These are phyloP conservation scores for Chernovozyma sophiae-reginae DNA, from an alignment of 1,139 yeast genomes.

Conservation along the genomic window DNA sequence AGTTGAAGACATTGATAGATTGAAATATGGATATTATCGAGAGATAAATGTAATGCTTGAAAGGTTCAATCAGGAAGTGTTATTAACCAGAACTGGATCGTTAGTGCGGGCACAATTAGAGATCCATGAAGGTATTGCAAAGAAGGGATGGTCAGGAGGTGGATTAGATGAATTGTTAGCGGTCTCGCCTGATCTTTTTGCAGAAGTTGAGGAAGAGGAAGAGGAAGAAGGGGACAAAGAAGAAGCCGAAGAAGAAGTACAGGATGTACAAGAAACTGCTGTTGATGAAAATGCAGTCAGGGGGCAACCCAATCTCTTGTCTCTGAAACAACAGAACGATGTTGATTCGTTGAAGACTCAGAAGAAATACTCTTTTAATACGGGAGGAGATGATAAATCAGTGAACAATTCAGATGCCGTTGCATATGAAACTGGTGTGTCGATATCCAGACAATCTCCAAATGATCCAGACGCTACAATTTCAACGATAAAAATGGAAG, in stretches of 20 bases:
- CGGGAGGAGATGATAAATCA: too few relatives aligned
- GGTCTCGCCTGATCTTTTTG: constrained; percentile 53
- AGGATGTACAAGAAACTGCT: background rate
- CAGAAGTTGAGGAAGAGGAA: constrained; percentile 10
- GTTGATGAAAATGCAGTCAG: background rate
- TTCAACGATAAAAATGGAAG: constrained; percentile 5
- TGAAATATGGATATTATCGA: constrained; percentile 72
- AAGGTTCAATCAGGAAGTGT: constrained; percentile 38
- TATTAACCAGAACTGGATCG: constrained; percentile 57
- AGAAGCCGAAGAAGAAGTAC: constrained; percentile 2
- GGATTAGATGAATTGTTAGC: constrained; percentile 66
- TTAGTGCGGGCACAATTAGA: constrained; percentile 77
- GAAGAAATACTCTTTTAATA: too few relatives aligned
- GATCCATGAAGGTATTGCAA: constrained; percentile 74
- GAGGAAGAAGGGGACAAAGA: background rate
- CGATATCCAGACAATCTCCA: too few relatives aligned
- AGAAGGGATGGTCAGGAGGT: constrained; percentile 85
- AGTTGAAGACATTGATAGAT: constrained; percentile 71
- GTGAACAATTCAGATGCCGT: too few relatives aligned
- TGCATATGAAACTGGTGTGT: too few relatives aligned
- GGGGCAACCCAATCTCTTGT: too few relatives aligned
- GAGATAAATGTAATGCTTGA: constrained; percentile 54
- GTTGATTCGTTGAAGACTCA: too few relatives aligned
- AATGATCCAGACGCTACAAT: constrained; percentile 4
- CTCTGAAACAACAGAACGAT: too few relatives aligned